A percentile compares a stretch with the other conserved stretches of the same genome.
These are phyloP conservation scores for Cordyceps cicadae DNA, from an alignment of 2,329 filamentous ascomycete genomes.

Conservation along the genomic window DNA sequence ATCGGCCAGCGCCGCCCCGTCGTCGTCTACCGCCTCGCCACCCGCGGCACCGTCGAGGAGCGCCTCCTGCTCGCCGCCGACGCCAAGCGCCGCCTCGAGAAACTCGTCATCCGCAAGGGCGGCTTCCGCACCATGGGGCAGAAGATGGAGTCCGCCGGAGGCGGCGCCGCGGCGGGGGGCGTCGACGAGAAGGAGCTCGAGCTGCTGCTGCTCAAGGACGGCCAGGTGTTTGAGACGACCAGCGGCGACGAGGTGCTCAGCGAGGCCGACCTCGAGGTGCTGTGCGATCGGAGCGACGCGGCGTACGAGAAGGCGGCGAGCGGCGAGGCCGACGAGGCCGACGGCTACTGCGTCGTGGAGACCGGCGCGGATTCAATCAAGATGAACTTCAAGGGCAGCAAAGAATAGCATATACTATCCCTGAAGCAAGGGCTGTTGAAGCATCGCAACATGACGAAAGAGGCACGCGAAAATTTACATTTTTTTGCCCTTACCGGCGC, in stretches of 20 bases:
- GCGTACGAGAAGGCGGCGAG: conserved; percentile 66
- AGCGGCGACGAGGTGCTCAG: conserved; percentile 61
- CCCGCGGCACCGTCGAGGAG: conserved; percentile 87
- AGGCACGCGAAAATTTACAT: background rate
- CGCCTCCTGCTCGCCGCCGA: conserved; percentile 79
- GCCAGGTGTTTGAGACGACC: conserved; percentile 52
- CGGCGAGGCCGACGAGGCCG: conserved; percentile 60
- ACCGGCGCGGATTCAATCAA: conserved; percentile 52
- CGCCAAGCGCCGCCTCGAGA: conserved; percentile 84
- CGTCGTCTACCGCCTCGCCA: conserved; percentile 87
- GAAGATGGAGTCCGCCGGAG: conserved; percentile 42
- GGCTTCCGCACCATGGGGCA: conserved; percentile 65
- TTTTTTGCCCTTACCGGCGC: background rate
- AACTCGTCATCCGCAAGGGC: conserved; percentile 91
- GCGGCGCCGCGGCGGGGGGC: no score
- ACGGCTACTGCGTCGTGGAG: conserved; percentile 69
- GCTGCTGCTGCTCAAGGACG: conserved; percentile 61
- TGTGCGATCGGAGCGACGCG: conserved; percentile 66
- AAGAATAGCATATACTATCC: conserved; percentile 13
- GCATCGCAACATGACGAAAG: background rate
- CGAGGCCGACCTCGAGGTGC: conserved; percentile 64
- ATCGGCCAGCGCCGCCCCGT: conserved; percentile 92
- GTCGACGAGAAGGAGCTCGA: conserved; percentile 56
- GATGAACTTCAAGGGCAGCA: conserved; percentile 21
- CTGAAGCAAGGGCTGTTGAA: background rate